Evolutionary conservation across 2,329 filamentous ascomycete species (phyloP), one percentile per base, ranked within the genome.

Genomic region (Tolypocladium nubicola): DNA sequence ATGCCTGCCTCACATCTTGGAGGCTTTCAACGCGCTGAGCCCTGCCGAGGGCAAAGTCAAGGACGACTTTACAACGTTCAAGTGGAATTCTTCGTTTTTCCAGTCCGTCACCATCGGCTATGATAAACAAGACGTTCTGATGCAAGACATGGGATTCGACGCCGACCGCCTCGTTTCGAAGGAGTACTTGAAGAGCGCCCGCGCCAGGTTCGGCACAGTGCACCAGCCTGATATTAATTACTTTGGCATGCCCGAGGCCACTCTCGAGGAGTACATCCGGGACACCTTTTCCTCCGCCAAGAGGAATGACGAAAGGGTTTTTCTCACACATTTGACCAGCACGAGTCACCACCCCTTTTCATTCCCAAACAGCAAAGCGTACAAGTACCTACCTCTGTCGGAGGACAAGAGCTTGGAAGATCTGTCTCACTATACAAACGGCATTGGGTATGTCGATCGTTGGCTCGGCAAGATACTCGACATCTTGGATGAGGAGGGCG

Each of bases 261-360:
- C 63, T 0, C 56, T 71, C 9, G 65, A 67, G 47, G 63, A 70
- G 5, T 70, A 72, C 16, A 64, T 71, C 35, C 60, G 58, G 4
- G 68, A 72, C 52, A 60, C 64, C 11, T 70, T 72, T 33, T 56
- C 59, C 2, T 61, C 61, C 2, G 68, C 70, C 4, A 65, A 61
- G 21, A 60, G 64, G n/a, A 66, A 65, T 0, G 64, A 72, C 13
- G 64, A 71, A 41, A 63, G 70, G 10, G 61, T 71, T 0, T 72
- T 72, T 37, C 57, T 72, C 1, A 68, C 69, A 1, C 70, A 72
- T 57, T 55, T 72, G 2, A 72, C 70, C 1, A 71, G 69, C 57
- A 72, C 70, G 1, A 67, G 65, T 3, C 70, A 72, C 56, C 69
- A 72, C 45, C 66, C 67, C n/a, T 72, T 70, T 41, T 60, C 59